Base-by-base conservation (phyloP, 176 grass and related monocot genomes). In the Otatea glauca region DNA sequence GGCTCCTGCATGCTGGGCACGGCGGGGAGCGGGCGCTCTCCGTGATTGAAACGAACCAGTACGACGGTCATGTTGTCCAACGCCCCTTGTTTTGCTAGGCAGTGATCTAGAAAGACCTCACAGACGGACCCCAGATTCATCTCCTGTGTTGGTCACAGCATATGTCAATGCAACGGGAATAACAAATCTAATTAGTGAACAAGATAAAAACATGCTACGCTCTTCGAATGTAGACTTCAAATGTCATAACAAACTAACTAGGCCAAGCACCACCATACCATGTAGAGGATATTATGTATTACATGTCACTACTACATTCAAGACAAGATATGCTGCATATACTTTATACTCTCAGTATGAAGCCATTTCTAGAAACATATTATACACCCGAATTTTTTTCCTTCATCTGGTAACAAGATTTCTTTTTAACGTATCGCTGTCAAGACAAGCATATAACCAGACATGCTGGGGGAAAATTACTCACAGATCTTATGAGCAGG, bases 11-110 rank as follows among this genome's bases (percentile, higher is more conserved):
- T 20, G 0, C 54, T 20, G 20, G 8, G 21, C 21, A 23, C n/a
- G 56, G 56, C 3, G 21, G 21, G 9, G 56, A 4, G n/a, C 9
- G 3, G n/a, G 58, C 56, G n/a, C 56, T 54, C 24, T 14, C 25
- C 9, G 51, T 62, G 80, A 73, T 73, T 72, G 73, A 90, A 86
- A 49, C 27, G 29, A 49, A 90, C 79, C 88, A 90, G 79, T 77
- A 86, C 11, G 73, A 72, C 75, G 81, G 65, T 78, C 84, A 90
- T 90, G 79, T 90, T 90, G 41, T 90, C 88, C 0, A 11, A 13
- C 41, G 81, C 62, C 8, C 66, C 32, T 51, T 39, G 58, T 1
- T 3, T 27, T 29, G 34, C 1, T 4, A 90, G 0, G 29, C 79
- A 86, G 70, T 67, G 32, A 11, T 45, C 14, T 20, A 90, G 74